These are phyloP conservation scores for Nymphaea thermarum DNA, from an alignment of 164 flowering plant genomes.

Conservation along the genomic window DNA sequence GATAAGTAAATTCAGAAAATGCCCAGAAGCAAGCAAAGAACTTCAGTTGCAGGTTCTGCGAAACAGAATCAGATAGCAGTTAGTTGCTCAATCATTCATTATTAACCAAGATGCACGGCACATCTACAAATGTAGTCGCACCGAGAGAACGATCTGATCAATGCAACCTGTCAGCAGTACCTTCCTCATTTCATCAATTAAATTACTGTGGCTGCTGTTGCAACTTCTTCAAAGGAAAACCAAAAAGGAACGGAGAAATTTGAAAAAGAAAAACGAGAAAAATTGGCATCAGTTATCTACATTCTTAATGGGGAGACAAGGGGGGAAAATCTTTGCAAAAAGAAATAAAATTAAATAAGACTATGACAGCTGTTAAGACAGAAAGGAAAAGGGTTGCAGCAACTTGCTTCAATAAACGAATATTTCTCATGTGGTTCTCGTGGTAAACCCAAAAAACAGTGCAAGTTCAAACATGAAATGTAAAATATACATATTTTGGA, in stretches of 20 bases:
- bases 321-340: background rate
- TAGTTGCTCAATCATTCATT: constrained; percentile 1
- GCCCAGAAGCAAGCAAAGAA: too few species aligned
- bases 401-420: too few species aligned
- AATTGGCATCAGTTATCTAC: background rate
- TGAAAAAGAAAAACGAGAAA: background rate
- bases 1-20: too few species aligned
- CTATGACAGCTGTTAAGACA: too few species aligned
- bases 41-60: background rate
- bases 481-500: too few species aligned
- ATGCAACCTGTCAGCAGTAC: constrained; percentile 5
- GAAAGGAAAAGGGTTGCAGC: too few species aligned
- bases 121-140: background rate
- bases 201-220: background rate
- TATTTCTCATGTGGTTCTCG: too few species aligned
- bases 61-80: constrained; percentile 5
- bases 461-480: too few species aligned
- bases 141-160: constrained; percentile 3
- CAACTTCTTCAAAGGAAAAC: background rate
- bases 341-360: too few species aligned
- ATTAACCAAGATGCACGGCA: constrained; percentile 3
- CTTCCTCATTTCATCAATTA: constrained; percentile 1
- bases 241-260: background rate
- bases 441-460: too few species aligned
- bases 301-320: too few species aligned